Evolutionary conservation across 169 alveolate species (phyloP).

Genomic region (Babesia ovata): DNA sequence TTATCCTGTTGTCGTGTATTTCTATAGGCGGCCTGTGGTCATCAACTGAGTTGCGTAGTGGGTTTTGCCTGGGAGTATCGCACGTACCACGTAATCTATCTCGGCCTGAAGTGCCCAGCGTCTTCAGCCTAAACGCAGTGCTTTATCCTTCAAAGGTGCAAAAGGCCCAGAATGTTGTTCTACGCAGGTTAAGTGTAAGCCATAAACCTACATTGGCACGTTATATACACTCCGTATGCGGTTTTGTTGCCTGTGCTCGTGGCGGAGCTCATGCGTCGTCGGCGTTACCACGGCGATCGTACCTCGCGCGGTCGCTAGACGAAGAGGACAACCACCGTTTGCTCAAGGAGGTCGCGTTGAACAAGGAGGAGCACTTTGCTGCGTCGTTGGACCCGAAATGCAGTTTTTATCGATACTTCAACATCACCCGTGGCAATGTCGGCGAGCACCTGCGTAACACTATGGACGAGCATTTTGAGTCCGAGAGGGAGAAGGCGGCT

Average conservation of each 20-base stretch:
- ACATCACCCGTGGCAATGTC: slow-evolving; percentile 48
- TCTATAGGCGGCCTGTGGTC: too few species aligned
- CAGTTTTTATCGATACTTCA: slow-evolving; percentile 58
- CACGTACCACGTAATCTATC: too few species aligned
- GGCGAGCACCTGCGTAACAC: slow-evolving; percentile 49
- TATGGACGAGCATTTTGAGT: slow-evolving; percentile 55
- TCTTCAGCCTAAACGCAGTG: too few species aligned
- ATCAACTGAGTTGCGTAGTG: too few species aligned
- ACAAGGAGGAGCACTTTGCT: slow-evolving; percentile 44
- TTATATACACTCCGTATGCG: too few species aligned
- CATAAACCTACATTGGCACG: too few species aligned
- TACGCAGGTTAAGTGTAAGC: too few species aligned
- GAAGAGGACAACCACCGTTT: slow-evolving; percentile 35
- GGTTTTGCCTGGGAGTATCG: too few species aligned
- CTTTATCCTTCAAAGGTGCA: too few species aligned
- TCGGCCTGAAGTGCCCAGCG: too few species aligned
- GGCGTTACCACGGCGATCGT: not conserved
- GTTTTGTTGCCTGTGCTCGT: not conserved
- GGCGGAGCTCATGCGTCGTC: not conserved
- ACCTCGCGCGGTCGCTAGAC: not conserved
- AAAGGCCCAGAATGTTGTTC: too few species aligned
- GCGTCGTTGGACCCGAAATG: slow-evolving; percentile 22
- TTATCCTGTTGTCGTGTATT: too few species aligned
- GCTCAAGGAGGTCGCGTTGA: slow-evolving; percentile 46
- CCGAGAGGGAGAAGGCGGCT: slow-evolving; percentile 26